Evolutionary conservation across 352 stramenopile species (phyloP), one percentile per base, ranked within the genome.

Genomic region (Phytopythium sindhum): DNA sequence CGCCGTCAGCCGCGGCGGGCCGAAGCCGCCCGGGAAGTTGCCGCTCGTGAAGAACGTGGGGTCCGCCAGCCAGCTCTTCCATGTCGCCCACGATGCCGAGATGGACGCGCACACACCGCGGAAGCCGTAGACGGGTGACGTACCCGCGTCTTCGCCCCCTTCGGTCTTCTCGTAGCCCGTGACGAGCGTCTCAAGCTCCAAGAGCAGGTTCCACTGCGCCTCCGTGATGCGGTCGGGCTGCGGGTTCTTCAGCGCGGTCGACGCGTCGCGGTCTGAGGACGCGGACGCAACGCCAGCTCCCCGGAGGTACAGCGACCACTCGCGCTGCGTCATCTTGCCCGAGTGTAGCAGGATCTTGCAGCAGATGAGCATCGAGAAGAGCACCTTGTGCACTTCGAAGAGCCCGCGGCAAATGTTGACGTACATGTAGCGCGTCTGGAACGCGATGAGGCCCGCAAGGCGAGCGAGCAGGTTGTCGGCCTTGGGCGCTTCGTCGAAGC

Each of bases 311-410:
- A 98, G 71, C 10, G 78, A 93, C 90, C 95, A 98, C 68, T 98
- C 93, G 11, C 63, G 64, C 3, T 62, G 23, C 24, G 78, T 78
- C 59, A 97, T 95, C 44, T 83, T 78, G 12, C 77, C 80, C 0
- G 82, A 73, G 65, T 98, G 68, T 14, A 96, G 71, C 64, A 98
- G 72, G 64, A 98, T 98, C 70, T 98, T 93, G 73, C 97, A 97
- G 74, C 89, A 97, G 47, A 98, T 98, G 45, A 97, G 84, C 66
- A 96, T 93, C 8, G 90, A 95, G 74, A 98, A 98, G 44, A 98
- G 77, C 21, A 97, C 76, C 64, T 98, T 98, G 75, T 97, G 90
- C 59, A 88, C 73, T 61, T 98, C 94, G 67, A 98, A 98, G 28
- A 98, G 78, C 0, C 95, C 95, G 23, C 95, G 83, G 63, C 91